Evolutionary conservation across 2,329 filamentous ascomycete genomes (phyloP), one percentile per base, ranked within the genome.

Genomic region (Ascochyta clinopodiicola): DNA sequence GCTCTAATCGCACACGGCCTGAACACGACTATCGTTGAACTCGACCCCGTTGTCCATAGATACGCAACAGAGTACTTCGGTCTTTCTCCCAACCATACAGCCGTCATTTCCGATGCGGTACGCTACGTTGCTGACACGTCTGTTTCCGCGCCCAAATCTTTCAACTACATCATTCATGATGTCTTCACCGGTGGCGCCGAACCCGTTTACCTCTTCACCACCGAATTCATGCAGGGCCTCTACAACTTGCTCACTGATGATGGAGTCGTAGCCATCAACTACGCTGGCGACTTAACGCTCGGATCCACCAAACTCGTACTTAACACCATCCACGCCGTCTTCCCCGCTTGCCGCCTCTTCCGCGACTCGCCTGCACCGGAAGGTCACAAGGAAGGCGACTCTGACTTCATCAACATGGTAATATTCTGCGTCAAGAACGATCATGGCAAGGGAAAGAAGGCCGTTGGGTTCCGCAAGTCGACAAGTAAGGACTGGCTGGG

Each of bases 161-260:
- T 89, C 74, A 89, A 97, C 78, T 98, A 96, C 79, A 95, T 99
- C 69, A 84, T 99, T 49, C 95, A 99, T 74, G 95, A 99, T 66
- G 95, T 99, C 22, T 99, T 99, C 74, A 99, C 95, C 0, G 95
- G 95, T 22, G 95, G 95, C 47, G 93, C 92, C 0, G 95, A 98
- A 74, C 95, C 95, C 0, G 86, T 93, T 2, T 82, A 88, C 7
- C 85, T 99, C 7, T 99, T 99, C 77, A 98, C 93, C 0, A 75
- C 87, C 5, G 89, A 95, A 65, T 98, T 99, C 68, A 78, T 99
- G 38, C 76, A 84, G 47, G 86, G 88, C 5, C 80, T 99, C 1
- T 79, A 85, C 61, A 74, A 82, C 4, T 82, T 98, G 6, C 81
- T 99, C 40, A 90, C 86, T 60, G 85, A 88, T 0, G 84, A 91